Evolutionary conservation across 2,329 filamentous ascomycete species (phyloP).

Genomic region (Leptodontidium sp.): DNA sequence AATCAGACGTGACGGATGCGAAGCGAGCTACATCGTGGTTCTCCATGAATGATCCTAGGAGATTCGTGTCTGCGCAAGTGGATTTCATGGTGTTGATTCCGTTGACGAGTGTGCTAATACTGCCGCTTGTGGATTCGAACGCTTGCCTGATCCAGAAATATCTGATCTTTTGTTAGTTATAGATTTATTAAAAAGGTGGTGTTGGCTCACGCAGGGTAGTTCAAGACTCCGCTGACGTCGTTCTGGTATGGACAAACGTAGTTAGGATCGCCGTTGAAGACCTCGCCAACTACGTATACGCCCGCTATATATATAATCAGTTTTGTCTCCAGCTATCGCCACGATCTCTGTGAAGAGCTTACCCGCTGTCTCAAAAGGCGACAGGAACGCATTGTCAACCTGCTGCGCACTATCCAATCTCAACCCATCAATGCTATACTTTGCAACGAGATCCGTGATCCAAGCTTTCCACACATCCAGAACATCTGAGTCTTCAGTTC

Average conservation of each 20-base stretch:
- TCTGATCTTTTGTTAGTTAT: conserved; percentile 23
- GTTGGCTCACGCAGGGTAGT: conserved; percentile 60
- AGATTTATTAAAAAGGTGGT: background rate
- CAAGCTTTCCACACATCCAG: conserved; percentile 37
- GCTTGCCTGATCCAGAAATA: conserved; percentile 44
- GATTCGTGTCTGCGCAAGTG: conserved; percentile 47
- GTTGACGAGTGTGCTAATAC: conserved; percentile 43
- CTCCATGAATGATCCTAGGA: conserved; percentile 53
- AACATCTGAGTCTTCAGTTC: conserved; percentile 42
- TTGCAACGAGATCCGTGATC: conserved; percentile 40
- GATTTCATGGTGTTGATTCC: conserved; percentile 42
- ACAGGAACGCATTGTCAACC: conserved; percentile 61
- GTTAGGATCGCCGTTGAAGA: conserved; percentile 61
- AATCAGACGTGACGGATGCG: conserved; percentile 38
- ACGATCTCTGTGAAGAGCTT: background rate
- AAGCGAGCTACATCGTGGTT: conserved; percentile 44
- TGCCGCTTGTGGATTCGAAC: conserved; percentile 42
- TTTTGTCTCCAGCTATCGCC: background rate
- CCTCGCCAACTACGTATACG: conserved; percentile 68
- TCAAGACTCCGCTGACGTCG: conserved; percentile 65
- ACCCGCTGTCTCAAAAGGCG: conserved; percentile 56
- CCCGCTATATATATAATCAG: conserved; percentile 52
- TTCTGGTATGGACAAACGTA: conserved; percentile 63
- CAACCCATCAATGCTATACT: conserved; percentile 56
- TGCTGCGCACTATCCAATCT: conserved; percentile 59